phyloP scores from a whole-genome alignment of 2,329 filamentous ascomycete species.

The Microdochium trichocladiopsis region DNA sequence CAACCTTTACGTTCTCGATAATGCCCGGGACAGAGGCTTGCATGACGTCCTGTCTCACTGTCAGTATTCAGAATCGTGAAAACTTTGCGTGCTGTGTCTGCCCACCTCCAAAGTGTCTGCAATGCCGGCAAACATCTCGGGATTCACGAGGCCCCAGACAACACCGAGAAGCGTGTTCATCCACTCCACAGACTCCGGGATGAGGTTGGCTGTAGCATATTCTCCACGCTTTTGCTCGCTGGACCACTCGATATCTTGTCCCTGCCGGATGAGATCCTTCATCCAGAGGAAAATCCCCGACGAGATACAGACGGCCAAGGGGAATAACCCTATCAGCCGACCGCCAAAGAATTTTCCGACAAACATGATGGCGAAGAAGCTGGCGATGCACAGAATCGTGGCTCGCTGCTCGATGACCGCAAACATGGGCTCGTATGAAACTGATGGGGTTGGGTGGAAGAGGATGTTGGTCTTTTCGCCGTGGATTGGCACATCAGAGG shows the following conservation, averaged over 20 bases:
- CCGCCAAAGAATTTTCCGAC: conserved; percentile 77
- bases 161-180: conserved; percentile 84
- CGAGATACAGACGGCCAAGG: conserved; percentile 62
- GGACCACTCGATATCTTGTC: conserved; percentile 79
- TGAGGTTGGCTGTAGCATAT: conserved; percentile 78
- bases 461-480: conserved; percentile 95
- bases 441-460: conserved; percentile 87
- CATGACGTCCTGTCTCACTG: conserved; percentile 67
- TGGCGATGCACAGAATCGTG: conserved; percentile 60
- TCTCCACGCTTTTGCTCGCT: conserved; percentile 80
- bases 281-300: conserved; percentile 85
- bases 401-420: conserved; percentile 66
- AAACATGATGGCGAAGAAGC: conserved; percentile 68
- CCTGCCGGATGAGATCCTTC: conserved; percentile 77
- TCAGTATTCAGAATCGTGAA: background rate
- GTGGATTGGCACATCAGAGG: conserved; percentile 89
- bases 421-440: conserved; percentile 88
- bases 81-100: background rate
- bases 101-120: conserved; percentile 75
- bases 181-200: conserved; percentile 93
- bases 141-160: conserved; percentile 87
- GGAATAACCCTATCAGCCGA: conserved; percentile 67
- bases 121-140: conserved; percentile 86
- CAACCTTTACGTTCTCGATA: conserved; percentile 90
- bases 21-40: conserved; percentile 86